Conservation (phyloP, 2,329 filamentous ascomycete species). For the Parastagonospora avenae region DNA sequence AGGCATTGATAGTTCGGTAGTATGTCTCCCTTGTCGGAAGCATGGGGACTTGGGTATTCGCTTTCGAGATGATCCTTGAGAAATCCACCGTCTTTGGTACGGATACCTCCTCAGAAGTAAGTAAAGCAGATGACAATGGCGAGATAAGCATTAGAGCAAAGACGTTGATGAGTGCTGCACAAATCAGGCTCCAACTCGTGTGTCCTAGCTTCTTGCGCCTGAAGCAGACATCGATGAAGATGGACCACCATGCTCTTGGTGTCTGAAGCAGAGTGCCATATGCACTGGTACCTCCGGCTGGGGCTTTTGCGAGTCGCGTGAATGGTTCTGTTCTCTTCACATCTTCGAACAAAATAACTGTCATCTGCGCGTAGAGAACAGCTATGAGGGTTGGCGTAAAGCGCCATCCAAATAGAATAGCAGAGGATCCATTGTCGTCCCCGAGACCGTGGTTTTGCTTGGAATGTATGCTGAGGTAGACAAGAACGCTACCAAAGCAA, state of each 20-base stretch:
- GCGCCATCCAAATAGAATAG: constrained; percentile 32
- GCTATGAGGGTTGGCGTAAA: constrained; percentile 28
- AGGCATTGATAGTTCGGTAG: constrained; percentile 6
- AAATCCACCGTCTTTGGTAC: constrained; percentile 4
- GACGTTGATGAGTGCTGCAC: constrained; percentile 6
- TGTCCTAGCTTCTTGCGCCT: constrained; percentile 13
- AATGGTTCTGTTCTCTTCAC: constrained; percentile 27
- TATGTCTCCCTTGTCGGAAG: constrained; percentile 4
- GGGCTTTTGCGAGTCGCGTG: constrained; percentile 16
- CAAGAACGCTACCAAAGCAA: constrained; percentile 4
- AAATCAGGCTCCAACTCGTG: constrained; percentile 11
- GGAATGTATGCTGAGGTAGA: constrained; percentile 29
- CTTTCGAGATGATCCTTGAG: neutral
- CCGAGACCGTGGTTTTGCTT: constrained; percentile 15
- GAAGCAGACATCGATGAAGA: constrained; percentile 8
- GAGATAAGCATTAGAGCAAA: constrained; percentile 15
- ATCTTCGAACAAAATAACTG: constrained; percentile 25
- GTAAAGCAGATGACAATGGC: constrained; percentile 15
- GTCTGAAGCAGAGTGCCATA: constrained; percentile 6
- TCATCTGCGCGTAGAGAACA: constrained; percentile 24
- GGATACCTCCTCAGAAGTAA: constrained; percentile 10
- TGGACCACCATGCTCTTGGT: constrained; percentile 14
- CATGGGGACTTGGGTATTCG: neutral
- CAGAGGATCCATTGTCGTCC: constrained; percentile 38
- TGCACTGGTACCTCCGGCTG: constrained; percentile 10